Conservation (phyloP, 2,329 filamentous ascomycete genomes). For the Massarina eburnea region DNA sequence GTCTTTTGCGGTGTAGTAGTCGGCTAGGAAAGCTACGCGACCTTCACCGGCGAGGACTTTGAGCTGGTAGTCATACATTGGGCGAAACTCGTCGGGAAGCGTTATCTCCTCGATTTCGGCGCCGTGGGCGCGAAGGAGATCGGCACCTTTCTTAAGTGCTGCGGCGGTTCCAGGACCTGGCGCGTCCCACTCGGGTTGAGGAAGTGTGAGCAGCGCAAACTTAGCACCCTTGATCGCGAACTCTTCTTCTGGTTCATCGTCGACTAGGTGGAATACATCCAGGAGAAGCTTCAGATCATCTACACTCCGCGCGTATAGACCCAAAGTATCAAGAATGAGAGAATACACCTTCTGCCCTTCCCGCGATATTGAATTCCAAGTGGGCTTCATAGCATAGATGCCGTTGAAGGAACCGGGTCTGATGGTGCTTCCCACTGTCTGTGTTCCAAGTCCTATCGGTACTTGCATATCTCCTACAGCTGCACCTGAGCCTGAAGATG, state of each 20-base stretch:
- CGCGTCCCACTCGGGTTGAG: slow-evolving; percentile 55
- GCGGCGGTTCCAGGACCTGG: slow-evolving; percentile 39
- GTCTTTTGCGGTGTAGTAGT: slow-evolving; percentile 54
- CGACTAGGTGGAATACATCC: slow-evolving; percentile 56
- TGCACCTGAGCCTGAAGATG: slow-evolving; percentile 66
- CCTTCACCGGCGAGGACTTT: slow-evolving; percentile 57
- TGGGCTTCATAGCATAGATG: slow-evolving; percentile 66
- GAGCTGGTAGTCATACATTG: slow-evolving; percentile 56
- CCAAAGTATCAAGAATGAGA: slow-evolving; percentile 63
- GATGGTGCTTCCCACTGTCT: slow-evolving; percentile 66
- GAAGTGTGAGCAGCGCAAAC: slow-evolving; percentile 54
- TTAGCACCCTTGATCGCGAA: slow-evolving; percentile 51
- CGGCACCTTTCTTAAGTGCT: slow-evolving; percentile 39
- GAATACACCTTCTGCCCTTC: slow-evolving; percentile 65
- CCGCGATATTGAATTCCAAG: slow-evolving; percentile 63
- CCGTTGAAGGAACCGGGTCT: slow-evolving; percentile 67
- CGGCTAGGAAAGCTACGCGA: slow-evolving; percentile 55
- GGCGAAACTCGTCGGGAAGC: slow-evolving; percentile 53
- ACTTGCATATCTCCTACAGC: slow-evolving; percentile 67
- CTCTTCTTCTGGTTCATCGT: slow-evolving; percentile 45
- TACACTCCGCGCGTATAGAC: slow-evolving; percentile 60
- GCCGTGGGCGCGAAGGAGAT: slow-evolving; percentile 47
- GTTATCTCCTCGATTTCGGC: slow-evolving; percentile 60
- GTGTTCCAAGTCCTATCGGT: slow-evolving; percentile 63
- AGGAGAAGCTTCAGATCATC: slow-evolving; percentile 61